A percentile compares a stretch with the other conserved stretches of the same genome.
These are phyloP conservation scores for Lentinus polychrous DNA, from an alignment of 1,284 basidiomycete genomes.

Conservation along the genomic window DNA sequence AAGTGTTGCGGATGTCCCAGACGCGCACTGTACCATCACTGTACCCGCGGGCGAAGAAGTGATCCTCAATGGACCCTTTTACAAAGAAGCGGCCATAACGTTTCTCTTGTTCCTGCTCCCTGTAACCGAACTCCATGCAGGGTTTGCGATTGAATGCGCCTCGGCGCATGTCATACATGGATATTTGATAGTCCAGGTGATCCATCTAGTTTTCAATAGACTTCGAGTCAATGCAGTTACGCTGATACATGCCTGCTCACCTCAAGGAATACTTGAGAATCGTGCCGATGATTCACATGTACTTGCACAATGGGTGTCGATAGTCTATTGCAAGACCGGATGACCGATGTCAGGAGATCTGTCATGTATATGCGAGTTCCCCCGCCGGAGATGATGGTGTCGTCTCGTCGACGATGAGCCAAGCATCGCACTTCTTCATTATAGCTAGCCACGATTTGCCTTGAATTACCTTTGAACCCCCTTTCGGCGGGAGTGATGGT, in stretches of 20 bases:
- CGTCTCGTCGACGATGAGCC: constrained; percentile 27
- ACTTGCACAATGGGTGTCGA: constrained; percentile 38
- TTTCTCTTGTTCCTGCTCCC: constrained; percentile 16
- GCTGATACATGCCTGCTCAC: no score
- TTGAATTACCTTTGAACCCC: constrained; percentile 15
- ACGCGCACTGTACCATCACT: constrained; percentile 36
- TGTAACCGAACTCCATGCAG: constrained; percentile 39
- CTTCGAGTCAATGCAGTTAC: no score
- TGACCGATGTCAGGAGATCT: constrained; percentile 25
- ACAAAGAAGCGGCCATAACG: constrained; percentile 14
- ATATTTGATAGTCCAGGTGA: constrained; percentile 41
- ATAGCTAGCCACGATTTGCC: constrained; percentile 23
- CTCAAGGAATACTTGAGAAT: constrained; percentile 39
- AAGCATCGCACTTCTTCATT: constrained; percentile 28
- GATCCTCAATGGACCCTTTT: constrained; percentile 24
- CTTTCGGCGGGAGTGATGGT: constrained; percentile 15
- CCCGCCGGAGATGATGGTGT: constrained; percentile 28
- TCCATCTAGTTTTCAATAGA: no score
- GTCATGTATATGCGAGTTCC: constrained; percentile 27
- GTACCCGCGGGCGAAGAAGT: constrained; percentile 40
- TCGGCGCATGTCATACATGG: constrained; percentile 38
- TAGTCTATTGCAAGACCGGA: constrained; percentile 23
- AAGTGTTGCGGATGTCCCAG: constrained; percentile 44
- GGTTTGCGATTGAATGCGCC: constrained; percentile 32
- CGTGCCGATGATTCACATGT: constrained; percentile 37